phyloP scores from a whole-genome alignment of 2,329 filamentous ascomycete species.

The Dryadomyces sulphureus region DNA sequence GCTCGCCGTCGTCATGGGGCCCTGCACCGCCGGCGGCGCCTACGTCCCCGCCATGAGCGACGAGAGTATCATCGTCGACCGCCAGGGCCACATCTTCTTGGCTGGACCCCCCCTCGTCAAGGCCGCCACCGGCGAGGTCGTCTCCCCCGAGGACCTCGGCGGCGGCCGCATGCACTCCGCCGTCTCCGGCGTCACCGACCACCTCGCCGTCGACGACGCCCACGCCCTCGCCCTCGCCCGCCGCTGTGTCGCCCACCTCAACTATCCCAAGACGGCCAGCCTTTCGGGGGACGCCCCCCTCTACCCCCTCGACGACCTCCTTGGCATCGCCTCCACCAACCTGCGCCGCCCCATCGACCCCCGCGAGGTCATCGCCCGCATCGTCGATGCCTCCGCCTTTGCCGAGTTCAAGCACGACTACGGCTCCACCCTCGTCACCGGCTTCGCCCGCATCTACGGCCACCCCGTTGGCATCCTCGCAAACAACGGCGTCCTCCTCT shows the following conservation, averaged over 20 bases:
- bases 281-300: constrained; percentile 56
- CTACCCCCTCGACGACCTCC: constrained; percentile 64
- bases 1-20: constrained; percentile 91
- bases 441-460: constrained; percentile 81
- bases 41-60: constrained; percentile 97
- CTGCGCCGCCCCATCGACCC: constrained; percentile 73
- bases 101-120: constrained; percentile 90
- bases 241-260: constrained; percentile 74
- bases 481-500: constrained; percentile 93
- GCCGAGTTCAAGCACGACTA: constrained; percentile 91
- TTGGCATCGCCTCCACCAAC: constrained; percentile 82
- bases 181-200: constrained; percentile 86
- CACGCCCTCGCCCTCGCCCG: constrained; percentile 79
- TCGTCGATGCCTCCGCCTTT: constrained; percentile 83
- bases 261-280: constrained; percentile 42
- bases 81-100: constrained; percentile 95
- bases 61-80: constrained; percentile 89
- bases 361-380: constrained; percentile 80
- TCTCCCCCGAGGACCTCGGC: constrained; percentile 80
- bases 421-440: constrained; percentile 77
- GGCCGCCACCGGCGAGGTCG: constrained; percentile 85
- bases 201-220: constrained; percentile 84
- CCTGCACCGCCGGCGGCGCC: constrained; percentile 88
- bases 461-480: constrained; percentile 85
- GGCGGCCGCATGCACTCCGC: constrained; percentile 82